Conservation (phyloP, 805 yeast species). For the Yarrowia deformans region DNA sequence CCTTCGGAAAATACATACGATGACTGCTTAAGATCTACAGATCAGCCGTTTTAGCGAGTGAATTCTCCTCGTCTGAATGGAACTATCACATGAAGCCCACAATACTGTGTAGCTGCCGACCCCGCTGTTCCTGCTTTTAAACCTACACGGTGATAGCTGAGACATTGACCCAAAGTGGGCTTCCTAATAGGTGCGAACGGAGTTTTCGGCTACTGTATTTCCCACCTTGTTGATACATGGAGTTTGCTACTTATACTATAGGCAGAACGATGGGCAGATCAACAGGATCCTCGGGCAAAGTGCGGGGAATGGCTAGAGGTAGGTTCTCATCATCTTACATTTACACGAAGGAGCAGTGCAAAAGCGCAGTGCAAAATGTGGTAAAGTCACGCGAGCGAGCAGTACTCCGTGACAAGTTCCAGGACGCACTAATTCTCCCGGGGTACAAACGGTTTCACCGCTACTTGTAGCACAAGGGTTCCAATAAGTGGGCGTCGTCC, state of each 20-base stretch:
- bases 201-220: not conserved
- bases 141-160: not conserved
- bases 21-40: not conserved
- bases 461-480: not conserved
- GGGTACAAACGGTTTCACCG: constrained; percentile 4
- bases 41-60: not conserved
- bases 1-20: too few species aligned
- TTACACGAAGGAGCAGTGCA: too few species aligned
- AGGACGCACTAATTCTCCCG: not conserved
- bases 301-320: too few species aligned
- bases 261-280: not conserved
- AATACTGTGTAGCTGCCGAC: not conserved
- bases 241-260: not conserved
- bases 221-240: not conserved
- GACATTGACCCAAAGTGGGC: not conserved
- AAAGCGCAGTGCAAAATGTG: too few species aligned
- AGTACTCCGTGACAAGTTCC: not conserved
- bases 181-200: not conserved
- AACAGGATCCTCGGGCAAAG: too few species aligned
- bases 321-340: too few species aligned
- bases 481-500: not conserved
- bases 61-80: not conserved
- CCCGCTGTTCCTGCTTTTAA: constrained; percentile 9
- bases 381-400: too few species aligned
- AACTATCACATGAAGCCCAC: not conserved